Evolutionary conservation across 768 basidiomycete genomes (phyloP).

Genomic region (Russula virescens): DNA sequence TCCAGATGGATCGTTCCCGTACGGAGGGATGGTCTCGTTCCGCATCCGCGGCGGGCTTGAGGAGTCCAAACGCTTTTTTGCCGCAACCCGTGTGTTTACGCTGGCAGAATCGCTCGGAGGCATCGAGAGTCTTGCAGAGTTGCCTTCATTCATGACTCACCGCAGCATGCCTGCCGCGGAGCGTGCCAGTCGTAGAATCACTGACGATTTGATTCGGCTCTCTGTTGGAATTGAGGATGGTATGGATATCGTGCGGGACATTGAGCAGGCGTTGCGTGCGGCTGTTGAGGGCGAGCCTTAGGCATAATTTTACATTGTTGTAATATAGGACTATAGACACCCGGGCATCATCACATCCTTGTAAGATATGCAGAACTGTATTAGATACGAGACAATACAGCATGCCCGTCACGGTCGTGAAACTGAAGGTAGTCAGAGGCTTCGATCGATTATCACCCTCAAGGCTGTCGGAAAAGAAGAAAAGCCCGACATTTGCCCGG

Average conservation of each 20-base stretch:
- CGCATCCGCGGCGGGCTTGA: constrained; percentile 46
- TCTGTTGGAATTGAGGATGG: constrained; percentile 87
- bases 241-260: constrained; percentile 72
- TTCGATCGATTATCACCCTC: no score
- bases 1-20: no score
- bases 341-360: no score
- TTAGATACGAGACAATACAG: no score
- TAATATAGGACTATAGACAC: no score
- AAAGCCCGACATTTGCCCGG: no score
- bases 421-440: no score
- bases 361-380: no score
- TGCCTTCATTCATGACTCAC: constrained; percentile 88
- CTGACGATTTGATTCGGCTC: constrained; percentile 68
- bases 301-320: not conserved
- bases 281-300: constrained; percentile 29
- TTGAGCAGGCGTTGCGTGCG: constrained; percentile 55
- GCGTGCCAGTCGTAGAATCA: constrained; percentile 67
- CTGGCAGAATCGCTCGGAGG: constrained; percentile 90
- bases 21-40: constrained; percentile 85
- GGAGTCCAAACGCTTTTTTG: constrained; percentile 65
- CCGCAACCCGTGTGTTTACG: constrained; percentile 58
- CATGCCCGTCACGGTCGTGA: no score
- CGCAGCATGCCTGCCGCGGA: constrained; percentile 65
- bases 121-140: constrained; percentile 85
- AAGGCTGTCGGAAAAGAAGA: no score